phyloP scores from a whole-genome alignment of 2,329 filamentous ascomycete genomes.

The Pseudopithomyces chartarum region DNA sequence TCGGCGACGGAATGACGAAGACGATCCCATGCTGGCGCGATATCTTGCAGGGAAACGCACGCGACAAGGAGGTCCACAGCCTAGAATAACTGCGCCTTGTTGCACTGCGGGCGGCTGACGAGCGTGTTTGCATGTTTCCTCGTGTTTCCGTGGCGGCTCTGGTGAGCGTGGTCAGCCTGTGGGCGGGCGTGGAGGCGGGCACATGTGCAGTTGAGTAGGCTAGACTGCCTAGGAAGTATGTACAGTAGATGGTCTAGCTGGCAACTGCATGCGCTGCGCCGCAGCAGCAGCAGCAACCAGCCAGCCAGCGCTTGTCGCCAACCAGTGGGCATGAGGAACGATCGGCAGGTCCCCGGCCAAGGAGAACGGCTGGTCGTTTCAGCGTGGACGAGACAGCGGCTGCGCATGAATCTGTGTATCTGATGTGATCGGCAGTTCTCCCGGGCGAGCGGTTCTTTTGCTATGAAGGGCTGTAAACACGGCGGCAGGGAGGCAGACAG shows the following conservation, averaged over 20 bases:
- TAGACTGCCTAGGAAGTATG: too few relatives aligned
- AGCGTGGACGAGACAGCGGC: slow-evolving; percentile 13
- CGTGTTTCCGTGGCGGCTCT: slow-evolving; percentile 2
- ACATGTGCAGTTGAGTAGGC: background rate
- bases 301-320: slow-evolving; percentile 7
- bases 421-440: slow-evolving; percentile 1
- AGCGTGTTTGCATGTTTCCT: background rate
- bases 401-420: slow-evolving; percentile 9
- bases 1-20: background rate
- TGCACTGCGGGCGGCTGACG: slow-evolving; percentile 4
- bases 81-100: slow-evolving; percentile 5
- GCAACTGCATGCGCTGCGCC: slow-evolving; percentile 7
- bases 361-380: slow-evolving; percentile 15
- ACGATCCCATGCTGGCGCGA: background rate
- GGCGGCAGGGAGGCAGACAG: too few relatives aligned
- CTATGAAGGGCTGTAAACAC: background rate
- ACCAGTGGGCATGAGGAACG: slow-evolving; percentile 12
- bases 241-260: background rate
- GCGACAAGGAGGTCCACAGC: background rate
- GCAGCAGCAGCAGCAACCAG: too few relatives aligned
- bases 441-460: background rate
- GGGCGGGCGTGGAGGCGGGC: background rate
- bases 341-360: background rate
- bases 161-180: background rate
- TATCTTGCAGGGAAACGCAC: slow-evolving; percentile 2